These are phyloP conservation scores for Penicillium longicatenatum DNA, from an alignment of 495 filamentous ascomycete genomes.

Conservation along the genomic window DNA sequence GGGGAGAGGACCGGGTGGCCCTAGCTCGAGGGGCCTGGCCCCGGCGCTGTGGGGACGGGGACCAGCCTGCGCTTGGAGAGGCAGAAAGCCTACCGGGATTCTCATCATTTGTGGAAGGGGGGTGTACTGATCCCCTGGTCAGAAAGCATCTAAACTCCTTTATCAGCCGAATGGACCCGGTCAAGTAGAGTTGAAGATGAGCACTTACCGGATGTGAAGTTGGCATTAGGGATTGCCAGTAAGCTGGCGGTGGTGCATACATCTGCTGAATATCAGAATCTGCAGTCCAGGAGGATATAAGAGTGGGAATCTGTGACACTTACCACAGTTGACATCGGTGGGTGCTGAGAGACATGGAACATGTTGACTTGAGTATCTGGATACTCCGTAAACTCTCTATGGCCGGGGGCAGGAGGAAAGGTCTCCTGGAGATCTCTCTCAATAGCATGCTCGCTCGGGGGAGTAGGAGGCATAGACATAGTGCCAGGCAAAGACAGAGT, in stretches of 20 bases:
- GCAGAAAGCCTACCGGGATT: conserved; percentile 11
- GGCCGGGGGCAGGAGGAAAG: conserved; percentile 13
- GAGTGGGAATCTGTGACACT: not conserved
- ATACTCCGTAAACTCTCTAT: not conserved
- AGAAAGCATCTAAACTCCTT: conserved; percentile 12
- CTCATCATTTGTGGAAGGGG: conserved; percentile 25
- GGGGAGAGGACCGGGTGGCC: conserved; percentile 4
- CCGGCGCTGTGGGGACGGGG: conserved; percentile 8
- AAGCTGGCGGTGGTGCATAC: conserved; percentile 17
- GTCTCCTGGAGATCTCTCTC: not conserved
- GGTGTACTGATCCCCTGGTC: conserved; percentile 31
- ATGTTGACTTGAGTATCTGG: not conserved
- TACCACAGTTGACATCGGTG: not conserved
- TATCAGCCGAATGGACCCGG: not conserved
- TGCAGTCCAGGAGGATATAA: not conserved
- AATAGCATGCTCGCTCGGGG: conserved; percentile 5
- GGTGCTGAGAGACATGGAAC: not conserved
- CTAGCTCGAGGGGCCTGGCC: conserved; percentile 10
- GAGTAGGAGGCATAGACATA: conserved; percentile 19
- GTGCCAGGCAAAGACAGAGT: not conserved
- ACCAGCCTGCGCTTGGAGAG: conserved; percentile 8
- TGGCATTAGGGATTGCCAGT: conserved; percentile 16
- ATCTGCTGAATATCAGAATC: conserved; percentile 1
- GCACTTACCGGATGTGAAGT: conserved; percentile 22
- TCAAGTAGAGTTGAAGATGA: not conserved